A percentile compares a stretch with the other conserved stretches of the same genome.
These are phyloP conservation scores for Pleurotus sapidus DNA, from an alignment of 768 basidiomycete species.

Conservation along the genomic window DNA sequence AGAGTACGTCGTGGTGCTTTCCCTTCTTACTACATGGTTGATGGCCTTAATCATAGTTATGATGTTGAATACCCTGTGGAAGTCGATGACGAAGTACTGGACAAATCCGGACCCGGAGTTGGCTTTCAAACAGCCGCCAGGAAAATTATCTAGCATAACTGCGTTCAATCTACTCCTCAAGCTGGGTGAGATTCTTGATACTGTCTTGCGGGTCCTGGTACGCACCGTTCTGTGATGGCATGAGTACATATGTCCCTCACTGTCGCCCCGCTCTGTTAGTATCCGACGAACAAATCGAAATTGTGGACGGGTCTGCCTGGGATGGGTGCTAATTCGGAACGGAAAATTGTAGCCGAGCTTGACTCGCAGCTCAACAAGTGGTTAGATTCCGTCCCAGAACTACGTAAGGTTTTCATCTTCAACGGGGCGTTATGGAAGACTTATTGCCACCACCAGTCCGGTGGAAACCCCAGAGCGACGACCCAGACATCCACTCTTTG, in stretches of 20 bases:
- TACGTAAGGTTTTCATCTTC: slow-evolving; percentile 22
- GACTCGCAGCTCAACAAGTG: slow-evolving; percentile 64
- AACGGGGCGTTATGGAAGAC: too few species aligned
- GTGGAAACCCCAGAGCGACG: slow-evolving; percentile 23
- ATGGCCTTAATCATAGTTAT: slow-evolving; percentile 32
- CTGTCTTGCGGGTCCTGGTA: slow-evolving; percentile 50
- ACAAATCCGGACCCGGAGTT: slow-evolving; percentile 35
- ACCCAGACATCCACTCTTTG: slow-evolving; percentile 15
- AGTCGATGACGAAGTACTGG: slow-evolving; percentile 72
- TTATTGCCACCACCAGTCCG: slow-evolving; percentile 21
- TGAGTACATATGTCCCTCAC: background rate
- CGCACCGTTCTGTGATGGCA: slow-evolving; percentile 12
- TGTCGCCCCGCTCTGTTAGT: slow-evolving; percentile 29
- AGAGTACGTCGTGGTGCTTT: slow-evolving; percentile 38
- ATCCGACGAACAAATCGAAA: slow-evolving; percentile 53
- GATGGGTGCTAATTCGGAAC: slow-evolving; percentile 43
- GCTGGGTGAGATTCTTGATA: slow-evolving; percentile 48
- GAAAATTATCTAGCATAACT: slow-evolving; percentile 40
- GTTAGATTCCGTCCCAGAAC: slow-evolving; percentile 54
- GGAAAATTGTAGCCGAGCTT: slow-evolving; percentile 52
- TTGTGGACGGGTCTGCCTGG: slow-evolving; percentile 27
- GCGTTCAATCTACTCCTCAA: slow-evolving; percentile 46
- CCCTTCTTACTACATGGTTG: background rate
- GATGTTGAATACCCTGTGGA: slow-evolving; percentile 60
- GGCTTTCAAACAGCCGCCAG: slow-evolving; percentile 53